Evolutionary conservation across 768 basidiomycete species (phyloP).

Genomic region (Lanmaoa pseudosensibilis): DNA sequence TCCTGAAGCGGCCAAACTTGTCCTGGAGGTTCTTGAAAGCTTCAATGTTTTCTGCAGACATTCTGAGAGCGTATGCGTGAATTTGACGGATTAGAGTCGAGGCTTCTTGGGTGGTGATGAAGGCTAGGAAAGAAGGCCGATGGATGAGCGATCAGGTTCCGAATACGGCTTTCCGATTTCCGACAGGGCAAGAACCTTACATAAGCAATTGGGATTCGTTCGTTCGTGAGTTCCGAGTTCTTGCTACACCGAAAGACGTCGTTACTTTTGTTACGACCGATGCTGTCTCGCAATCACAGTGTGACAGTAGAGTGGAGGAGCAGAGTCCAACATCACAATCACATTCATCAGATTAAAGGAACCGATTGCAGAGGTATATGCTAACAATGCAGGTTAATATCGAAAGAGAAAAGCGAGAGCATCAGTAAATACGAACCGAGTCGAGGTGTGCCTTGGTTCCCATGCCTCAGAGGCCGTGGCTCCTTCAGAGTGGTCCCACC

Average conservation of each 20-base stretch:
- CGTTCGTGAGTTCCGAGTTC: too few relatives aligned
- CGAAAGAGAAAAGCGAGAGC: not conserved
- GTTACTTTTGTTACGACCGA: too few relatives aligned
- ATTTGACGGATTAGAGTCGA: not conserved
- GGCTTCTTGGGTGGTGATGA: not conserved
- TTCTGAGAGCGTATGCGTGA: not conserved
- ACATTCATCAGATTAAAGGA: not conserved
- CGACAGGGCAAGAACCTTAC: too few relatives aligned
- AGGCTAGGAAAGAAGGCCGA: not conserved
- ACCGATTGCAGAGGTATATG: not conserved
- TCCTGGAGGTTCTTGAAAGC: not conserved
- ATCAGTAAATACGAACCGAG: too few relatives aligned
- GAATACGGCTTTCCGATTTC: not conserved
- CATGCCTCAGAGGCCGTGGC: not conserved
- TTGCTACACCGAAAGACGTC: too few relatives aligned
- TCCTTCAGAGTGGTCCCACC: constrained; percentile 3
- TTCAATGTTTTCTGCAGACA: not conserved
- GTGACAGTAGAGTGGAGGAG: too few relatives aligned
- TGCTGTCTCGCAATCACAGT: too few relatives aligned
- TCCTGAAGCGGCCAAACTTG: not conserved
- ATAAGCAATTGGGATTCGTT: too few relatives aligned
- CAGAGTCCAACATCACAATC: too few relatives aligned
- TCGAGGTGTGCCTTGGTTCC: not conserved
- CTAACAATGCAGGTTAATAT: not conserved
- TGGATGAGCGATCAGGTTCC: not conserved